A percentile compares a stretch with the other conserved stretches of the same genome.
Conservation (phyloP, 805 yeast genomes). For the Wickerhamiella siamensis region DNA sequence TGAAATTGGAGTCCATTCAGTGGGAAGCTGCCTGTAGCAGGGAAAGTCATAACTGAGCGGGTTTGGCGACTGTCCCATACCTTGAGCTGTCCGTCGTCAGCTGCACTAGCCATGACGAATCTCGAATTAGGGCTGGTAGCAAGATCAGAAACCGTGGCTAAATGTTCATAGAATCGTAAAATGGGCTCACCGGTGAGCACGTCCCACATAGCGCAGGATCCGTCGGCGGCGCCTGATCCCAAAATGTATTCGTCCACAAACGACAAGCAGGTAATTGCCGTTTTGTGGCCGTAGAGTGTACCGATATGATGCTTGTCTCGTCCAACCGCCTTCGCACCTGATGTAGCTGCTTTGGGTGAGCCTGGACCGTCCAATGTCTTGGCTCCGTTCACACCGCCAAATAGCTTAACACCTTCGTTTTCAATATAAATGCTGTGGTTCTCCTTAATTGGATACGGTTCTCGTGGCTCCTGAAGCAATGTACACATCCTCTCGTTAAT, state of each 20-base stretch:
- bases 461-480: not conserved
- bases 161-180: not conserved
- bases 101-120: not conserved
- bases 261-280: not conserved
- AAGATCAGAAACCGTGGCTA: not conserved
- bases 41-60: not conserved
- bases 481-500: not conserved
- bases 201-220: not conserved
- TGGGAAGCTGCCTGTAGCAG: not conserved
- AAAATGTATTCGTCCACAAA: not conserved
- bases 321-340: not conserved
- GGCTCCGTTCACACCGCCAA: not conserved
- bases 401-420: not conserved
- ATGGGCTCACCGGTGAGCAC: not conserved
- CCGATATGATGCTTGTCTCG: not conserved
- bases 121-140: not conserved
- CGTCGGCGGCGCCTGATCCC: slow-evolving; percentile 1
- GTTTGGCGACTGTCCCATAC: slow-evolving; percentile 1
- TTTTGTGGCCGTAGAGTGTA: not conserved
- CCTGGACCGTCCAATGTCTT: not conserved
- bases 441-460: not conserved
- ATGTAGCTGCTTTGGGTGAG: not conserved
- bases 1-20: not conserved
- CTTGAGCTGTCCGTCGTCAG: slow-evolving; percentile 1
- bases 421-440: not conserved